Evolutionary conservation across 208 protist genomes (phyloP), one percentile per base, ranked within the genome.

Genomic region (Lotmaria passim): DNA sequence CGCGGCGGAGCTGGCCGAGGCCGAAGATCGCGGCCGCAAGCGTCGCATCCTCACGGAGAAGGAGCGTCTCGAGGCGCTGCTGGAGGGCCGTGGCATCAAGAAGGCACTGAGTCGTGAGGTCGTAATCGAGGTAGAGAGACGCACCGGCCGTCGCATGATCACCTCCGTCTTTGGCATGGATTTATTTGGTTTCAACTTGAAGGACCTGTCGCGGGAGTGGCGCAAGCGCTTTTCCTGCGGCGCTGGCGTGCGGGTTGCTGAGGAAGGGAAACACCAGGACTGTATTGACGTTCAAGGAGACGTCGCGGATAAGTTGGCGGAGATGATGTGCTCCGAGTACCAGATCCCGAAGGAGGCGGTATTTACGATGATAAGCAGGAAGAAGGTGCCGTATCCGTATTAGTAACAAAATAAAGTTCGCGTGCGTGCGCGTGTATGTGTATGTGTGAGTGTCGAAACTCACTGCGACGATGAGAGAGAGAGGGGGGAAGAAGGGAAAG

Each of bases 181-280:
- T 44, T 70, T 96, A 19, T 96, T 94, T 52, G 91, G 91, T 2
- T 66, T 85, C 56, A 94, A 96, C 59, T 63, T 96, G 48, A 94
- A 93, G 74, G 91, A 96, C 51, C 38, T 93, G 26, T 84, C 82
- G 1, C 74, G 81, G 59, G 89, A 94, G 30, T 96, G 85, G 82
- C 84, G 87, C 41, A 96, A 96, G 76, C 68, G 79, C 26, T 96
- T 94, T 60, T 83, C 89, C 1, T 93, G 91, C 44, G 91, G 91
- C n/a, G 89, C 72, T 23, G 89, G 91, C 60, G 82, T 96, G 50
- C 82, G 75, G 2, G 69, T 80, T 0, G 81, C 84, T 3, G 86
- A 87, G 64, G 87, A 89, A 58, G 79, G 75, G 21, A 83, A 86
- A 62, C 60, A 82, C 26, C 88, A 93, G 74, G 83, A 83, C 71